These are phyloP conservation scores for Gamsiella multidivaricata DNA, from an alignment of 192 early-diverging fungal genomes.

Conservation along the genomic window DNA sequence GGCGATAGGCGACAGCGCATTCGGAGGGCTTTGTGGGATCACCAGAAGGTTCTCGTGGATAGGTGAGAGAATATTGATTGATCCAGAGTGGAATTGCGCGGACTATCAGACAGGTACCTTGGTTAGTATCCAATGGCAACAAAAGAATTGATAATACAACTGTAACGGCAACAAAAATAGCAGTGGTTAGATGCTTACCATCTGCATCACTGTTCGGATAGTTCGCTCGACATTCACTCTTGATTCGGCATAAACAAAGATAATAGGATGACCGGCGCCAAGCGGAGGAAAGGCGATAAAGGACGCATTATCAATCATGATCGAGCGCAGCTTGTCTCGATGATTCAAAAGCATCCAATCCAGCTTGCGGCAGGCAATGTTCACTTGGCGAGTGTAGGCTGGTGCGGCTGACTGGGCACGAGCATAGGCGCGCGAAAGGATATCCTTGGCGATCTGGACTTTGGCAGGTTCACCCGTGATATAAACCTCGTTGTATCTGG, in stretches of 20 bases:
- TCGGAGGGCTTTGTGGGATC: constrained; percentile 3
- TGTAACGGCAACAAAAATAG: too few relatives aligned
- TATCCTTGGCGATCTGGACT: constrained; percentile 57
- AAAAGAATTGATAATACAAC: too few relatives aligned
- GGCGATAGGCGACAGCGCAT: constrained; percentile 31
- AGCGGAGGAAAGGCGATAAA: constrained; percentile 70
- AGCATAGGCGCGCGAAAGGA: constrained; percentile 45
- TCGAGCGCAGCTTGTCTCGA: constrained; percentile 64
- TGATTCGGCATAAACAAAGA: constrained; percentile 73
- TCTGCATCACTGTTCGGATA: constrained; percentile 70
- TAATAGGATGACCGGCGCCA: constrained; percentile 59
- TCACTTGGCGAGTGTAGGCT: constrained; percentile 46
- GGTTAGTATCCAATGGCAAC: not conserved
- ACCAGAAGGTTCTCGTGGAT: constrained; percentile 30
- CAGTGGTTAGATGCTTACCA: constrained; percentile 60
- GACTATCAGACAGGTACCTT: constrained; percentile 24
- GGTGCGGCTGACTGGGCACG: constrained; percentile 50
- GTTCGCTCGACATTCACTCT: constrained; percentile 74
- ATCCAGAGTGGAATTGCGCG: constrained; percentile 50
- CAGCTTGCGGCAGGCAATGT: constrained; percentile 71
- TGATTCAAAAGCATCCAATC: constrained; percentile 78
- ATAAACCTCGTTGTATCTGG: constrained; percentile 55
- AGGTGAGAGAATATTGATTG: constrained; percentile 36
- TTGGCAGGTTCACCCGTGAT: constrained; percentile 59
- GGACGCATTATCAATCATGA: constrained; percentile 80